These are phyloP conservation scores for Candida sanyaensis DNA, from an alignment of 1,139 yeast species.

Conservation along the genomic window DNA sequence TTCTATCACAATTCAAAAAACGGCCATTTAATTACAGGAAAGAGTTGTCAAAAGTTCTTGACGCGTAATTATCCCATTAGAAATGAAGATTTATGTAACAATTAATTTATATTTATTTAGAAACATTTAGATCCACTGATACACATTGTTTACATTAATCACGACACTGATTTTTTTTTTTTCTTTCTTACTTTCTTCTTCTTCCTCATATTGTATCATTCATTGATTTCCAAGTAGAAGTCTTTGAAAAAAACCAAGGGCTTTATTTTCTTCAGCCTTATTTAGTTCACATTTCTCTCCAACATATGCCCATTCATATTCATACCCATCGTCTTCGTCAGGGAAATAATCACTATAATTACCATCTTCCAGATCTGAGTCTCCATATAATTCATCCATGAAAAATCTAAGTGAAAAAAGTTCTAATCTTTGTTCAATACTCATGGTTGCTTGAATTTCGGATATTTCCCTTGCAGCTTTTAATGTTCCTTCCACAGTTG, in stretches of 20 bases:
- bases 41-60: neutral
- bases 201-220: too few species aligned
- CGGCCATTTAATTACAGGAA: neutral
- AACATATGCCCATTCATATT: neutral
- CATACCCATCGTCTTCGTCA: neutral
- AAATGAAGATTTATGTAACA: too few species aligned
- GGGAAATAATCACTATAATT: neutral
- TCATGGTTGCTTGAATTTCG: neutral
- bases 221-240: too few species aligned
- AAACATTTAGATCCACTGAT: too few species aligned
- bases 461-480: neutral
- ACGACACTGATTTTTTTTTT: too few species aligned
- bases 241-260: too few species aligned
- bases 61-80: neutral
- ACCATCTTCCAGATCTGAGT: neutral
- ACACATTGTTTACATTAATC: too few species aligned
- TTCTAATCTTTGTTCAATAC: neutral
- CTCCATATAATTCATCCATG: neutral
- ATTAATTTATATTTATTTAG: too few species aligned
- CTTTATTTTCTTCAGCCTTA: too few species aligned
- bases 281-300: too few species aligned
- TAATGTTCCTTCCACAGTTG: neutral
- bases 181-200: too few species aligned
- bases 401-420: neutral
- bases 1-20: neutral